These are phyloP conservation scores for Brassica carinata DNA, from an alignment of 345 rosid genomes.

Conservation along the genomic window DNA sequence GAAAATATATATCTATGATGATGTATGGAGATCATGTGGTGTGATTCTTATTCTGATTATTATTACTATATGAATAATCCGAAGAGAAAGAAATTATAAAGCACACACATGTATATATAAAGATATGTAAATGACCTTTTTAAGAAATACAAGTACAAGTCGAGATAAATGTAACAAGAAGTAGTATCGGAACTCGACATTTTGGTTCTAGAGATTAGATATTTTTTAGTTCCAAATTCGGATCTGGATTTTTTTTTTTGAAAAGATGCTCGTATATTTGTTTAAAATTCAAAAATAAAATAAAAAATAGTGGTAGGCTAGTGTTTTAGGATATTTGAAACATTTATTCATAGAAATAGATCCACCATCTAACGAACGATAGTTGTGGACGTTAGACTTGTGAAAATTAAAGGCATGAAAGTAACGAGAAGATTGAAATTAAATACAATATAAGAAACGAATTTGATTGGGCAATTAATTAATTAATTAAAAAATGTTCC, in stretches of 20 bases:
- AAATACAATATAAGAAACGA: neutral
- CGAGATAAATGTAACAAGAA: neutral
- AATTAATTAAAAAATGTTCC: neutral
- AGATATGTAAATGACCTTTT: no score
- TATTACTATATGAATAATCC: conserved; percentile 1
- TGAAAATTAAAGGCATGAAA: neutral
- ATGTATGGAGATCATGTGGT: conserved; percentile 27
- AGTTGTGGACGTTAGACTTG: neutral
- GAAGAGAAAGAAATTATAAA: neutral
- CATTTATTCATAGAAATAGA: neutral
- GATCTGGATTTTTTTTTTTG: no score
- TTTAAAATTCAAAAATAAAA: no score
- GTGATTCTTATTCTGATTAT: neutral
- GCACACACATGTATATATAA: neutral
- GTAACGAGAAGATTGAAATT: neutral
- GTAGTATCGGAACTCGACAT: no score
- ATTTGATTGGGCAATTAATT: neutral
- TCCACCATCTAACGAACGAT: neutral
- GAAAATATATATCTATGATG: neutral
- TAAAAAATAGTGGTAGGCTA: no score
- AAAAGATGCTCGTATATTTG: neutral
- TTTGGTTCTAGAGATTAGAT: no score
- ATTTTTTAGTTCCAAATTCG: no score
- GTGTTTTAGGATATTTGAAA: neutral
- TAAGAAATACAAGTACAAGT: neutral